A percentile compares a stretch with the other conserved stretches of the same genome.
These are phyloP conservation scores for Rutstroemia sydowiana DNA, from an alignment of 2,329 filamentous ascomycete species.

Conservation along the genomic window DNA sequence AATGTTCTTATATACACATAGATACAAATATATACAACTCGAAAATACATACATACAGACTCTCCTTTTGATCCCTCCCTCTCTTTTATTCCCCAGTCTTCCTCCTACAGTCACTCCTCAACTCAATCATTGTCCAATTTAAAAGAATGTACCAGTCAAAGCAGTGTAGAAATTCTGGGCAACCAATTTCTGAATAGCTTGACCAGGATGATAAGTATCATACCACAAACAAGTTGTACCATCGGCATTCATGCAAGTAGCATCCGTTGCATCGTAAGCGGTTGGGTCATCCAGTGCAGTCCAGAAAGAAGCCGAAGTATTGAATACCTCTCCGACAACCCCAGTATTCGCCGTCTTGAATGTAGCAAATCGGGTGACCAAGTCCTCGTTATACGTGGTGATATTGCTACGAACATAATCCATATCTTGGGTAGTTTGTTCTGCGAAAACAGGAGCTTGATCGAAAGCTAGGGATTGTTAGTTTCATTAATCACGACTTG, in stretches of 20 bases:
- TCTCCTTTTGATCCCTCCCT: no score
- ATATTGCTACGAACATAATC: background rate
- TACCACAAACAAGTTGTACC: conserved; percentile 5
- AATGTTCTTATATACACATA: no score
- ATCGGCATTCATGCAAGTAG: conserved; percentile 1
- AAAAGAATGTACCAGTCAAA: background rate
- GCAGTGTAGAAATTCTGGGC: conserved; percentile 2
- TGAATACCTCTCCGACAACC: background rate
- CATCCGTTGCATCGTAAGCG: background rate
- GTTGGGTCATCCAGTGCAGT: background rate
- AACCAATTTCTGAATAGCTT: conserved; percentile 2
- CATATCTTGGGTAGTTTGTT: background rate
- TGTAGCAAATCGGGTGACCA: background rate
- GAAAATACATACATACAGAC: no score
- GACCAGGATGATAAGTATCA: conserved; percentile 4
- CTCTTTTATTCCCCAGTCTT: no score
- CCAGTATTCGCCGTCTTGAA: background rate
- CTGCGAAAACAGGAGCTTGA: background rate
- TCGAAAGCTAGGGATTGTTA: background rate
- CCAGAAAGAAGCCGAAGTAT: background rate
- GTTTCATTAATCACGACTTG: background rate
- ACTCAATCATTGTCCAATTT: background rate
- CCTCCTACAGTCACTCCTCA: no score
- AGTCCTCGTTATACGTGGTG: background rate
- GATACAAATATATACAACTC: no score